phyloP scores from a whole-genome alignment of 2,329 filamentous ascomycete species.

The Microcera coccophila region DNA sequence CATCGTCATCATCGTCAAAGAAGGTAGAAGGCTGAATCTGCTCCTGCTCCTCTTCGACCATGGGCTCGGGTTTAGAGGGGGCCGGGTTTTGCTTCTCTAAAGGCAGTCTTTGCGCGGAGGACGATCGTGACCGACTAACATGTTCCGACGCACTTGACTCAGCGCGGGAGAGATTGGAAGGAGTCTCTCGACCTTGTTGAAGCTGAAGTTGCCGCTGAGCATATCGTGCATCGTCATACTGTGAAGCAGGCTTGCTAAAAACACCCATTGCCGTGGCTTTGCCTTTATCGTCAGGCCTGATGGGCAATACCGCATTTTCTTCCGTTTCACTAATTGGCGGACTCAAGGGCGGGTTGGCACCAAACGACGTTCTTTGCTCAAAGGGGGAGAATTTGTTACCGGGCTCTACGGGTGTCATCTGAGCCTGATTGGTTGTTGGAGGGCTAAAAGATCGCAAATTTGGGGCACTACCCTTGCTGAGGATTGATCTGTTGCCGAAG shows the following conservation, averaged over 20 bases:
- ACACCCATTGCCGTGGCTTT: conserved; percentile 70
- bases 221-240: conserved; percentile 83
- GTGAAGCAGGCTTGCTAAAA: conserved; percentile 65
- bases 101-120: conserved; percentile 39
- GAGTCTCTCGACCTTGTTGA: conserved; percentile 67
- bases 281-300: conserved; percentile 72
- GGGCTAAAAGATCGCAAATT: conserved; percentile 61
- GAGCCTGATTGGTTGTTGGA: conserved; percentile 37
- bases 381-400: conserved; percentile 35
- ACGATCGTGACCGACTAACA: conserved; percentile 44
- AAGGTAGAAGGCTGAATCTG: conserved; percentile 38
- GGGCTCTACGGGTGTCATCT: conserved; percentile 36
- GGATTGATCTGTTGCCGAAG: conserved; percentile 43
- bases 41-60: conserved; percentile 36
- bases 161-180: conserved; percentile 43
- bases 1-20: conserved; percentile 45
- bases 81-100: conserved; percentile 32
- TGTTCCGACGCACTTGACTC: conserved; percentile 43
- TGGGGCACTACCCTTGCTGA: conserved; percentile 61
- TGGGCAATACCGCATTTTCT: conserved; percentile 59
- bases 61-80: conserved; percentile 27
- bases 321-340: conserved; percentile 66
- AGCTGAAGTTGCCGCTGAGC: conserved; percentile 77
- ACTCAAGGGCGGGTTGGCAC: conserved; percentile 39
- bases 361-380: conserved; percentile 32